Conservation (phyloP, 106 monocot species). For the Hemerocallis citrina region DNA sequence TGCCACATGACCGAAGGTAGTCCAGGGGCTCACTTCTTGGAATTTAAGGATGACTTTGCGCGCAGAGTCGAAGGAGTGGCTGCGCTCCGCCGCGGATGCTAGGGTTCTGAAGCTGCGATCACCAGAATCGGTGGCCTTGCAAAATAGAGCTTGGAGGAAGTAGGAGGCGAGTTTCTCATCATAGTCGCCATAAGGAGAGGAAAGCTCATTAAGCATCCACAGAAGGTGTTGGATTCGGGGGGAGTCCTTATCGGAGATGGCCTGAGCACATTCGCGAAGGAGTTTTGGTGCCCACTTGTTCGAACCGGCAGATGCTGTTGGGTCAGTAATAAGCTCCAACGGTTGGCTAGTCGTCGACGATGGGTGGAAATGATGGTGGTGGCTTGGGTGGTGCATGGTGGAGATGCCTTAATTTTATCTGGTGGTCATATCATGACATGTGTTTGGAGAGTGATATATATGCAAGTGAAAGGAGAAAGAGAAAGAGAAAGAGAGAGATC, state of each 20-base stretch:
- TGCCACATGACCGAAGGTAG: constrained; percentile 48
- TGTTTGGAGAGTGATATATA: neutral
- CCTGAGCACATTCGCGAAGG: constrained; percentile 31
- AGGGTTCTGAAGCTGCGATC: constrained; percentile 23
- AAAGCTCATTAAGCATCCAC: constrained; percentile 44
- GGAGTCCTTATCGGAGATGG: constrained; percentile 40
- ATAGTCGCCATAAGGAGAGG: constrained; percentile 41
- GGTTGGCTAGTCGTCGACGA: neutral
- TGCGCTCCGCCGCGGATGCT: constrained; percentile 21
- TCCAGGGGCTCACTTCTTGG: constrained; percentile 54
- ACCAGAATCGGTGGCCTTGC: constrained; percentile 30
- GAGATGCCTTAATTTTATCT: too few species aligned
- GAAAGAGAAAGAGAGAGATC: neutral
- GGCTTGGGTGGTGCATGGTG: constrained; percentile 9
- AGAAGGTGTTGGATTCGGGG: constrained; percentile 25
- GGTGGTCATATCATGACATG: neutral
- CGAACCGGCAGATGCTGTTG: neutral
- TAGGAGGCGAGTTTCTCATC: constrained; percentile 34
- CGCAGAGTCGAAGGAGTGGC: constrained; percentile 31
- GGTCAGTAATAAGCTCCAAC: constrained; percentile 4
- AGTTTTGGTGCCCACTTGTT: constrained; percentile 30
- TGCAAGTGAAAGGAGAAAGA: neutral
- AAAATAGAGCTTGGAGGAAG: constrained; percentile 43
- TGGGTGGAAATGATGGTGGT: neutral
- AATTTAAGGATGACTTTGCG: constrained; percentile 45